phyloP scores from a whole-genome alignment of 2,329 filamentous ascomycete genomes.

The Byssothecium circinans region DNA sequence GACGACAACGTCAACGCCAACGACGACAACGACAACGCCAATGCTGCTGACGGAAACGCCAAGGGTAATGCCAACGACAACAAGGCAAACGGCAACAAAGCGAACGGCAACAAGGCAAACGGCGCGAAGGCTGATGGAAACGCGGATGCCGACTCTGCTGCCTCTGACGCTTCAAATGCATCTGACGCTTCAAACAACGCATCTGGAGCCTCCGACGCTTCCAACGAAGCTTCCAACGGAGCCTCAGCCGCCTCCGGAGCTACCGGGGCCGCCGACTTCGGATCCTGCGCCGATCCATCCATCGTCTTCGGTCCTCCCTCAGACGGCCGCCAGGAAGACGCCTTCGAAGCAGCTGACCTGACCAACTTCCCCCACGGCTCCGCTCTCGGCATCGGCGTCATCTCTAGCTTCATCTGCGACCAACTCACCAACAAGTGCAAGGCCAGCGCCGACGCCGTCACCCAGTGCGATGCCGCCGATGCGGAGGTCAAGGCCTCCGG shows the following conservation, averaged over 20 bases:
- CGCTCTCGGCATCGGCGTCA: constrained; percentile 52
- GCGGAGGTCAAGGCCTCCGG: constrained; percentile 17
- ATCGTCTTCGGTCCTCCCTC: constrained; percentile 54
- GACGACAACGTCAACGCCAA: not conserved
- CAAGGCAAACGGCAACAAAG: constrained; percentile 5
- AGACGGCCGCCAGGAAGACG: constrained; percentile 51
- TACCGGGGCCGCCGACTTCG: constrained; percentile 42
- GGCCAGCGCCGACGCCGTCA: constrained; percentile 21
- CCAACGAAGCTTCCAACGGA: not conserved
- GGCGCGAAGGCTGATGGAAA: constrained; percentile 1
- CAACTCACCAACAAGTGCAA: constrained; percentile 42
- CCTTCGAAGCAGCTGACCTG: constrained; percentile 49
- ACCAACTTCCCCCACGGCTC: constrained; percentile 56
- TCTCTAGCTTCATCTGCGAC: constrained; percentile 53
- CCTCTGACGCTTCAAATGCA: constrained; percentile 1
- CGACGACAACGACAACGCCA: constrained; percentile 20
- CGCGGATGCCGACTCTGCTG: constrained; percentile 1
- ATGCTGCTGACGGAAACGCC: constrained; percentile 15
- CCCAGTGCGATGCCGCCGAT: constrained; percentile 24
- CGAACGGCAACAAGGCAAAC: constrained; percentile 2
- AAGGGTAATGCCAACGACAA: constrained; percentile 2
- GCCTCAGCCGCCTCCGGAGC: not conserved
- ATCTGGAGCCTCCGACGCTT: constrained; percentile 14
- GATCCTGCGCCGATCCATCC: constrained; percentile 52
- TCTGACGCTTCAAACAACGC: not conserved